Evolutionary conservation across 345 rosid species (phyloP), one percentile per base, ranked within the genome.

Genomic region (Noccaea bulbosa): DNA sequence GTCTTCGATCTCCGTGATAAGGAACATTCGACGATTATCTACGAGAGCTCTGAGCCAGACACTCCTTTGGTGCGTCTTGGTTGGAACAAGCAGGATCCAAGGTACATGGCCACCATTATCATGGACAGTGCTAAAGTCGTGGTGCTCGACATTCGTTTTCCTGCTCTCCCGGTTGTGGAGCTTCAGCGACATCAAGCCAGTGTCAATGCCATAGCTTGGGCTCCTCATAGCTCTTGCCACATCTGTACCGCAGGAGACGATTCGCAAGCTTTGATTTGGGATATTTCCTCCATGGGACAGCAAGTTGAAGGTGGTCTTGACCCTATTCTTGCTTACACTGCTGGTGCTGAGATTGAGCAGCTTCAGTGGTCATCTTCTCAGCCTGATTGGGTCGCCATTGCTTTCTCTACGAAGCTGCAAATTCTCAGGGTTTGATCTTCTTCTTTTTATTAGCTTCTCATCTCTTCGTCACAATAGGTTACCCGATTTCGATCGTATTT

Each of bases 311-410:
- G 98, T 4, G 97, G 98, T 22, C 78, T 91, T 78, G 98, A 93
- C 49, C 98, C 98, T 0, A 93, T 93, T 73, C 83, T 93, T 22
- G 97, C 98, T 0, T 93, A 93, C 48, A 93, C 96, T 0, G 97
- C 98, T 6, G 98, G 98, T 32, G 94, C 97, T 2, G 98, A 93
- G 78, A 91, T 91, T 49, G 97, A 91, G 85, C 98, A 93, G 83
- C 77, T 93, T 58, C 98, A 93, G 63, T 93, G 98, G 97, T 91
- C 97, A 0, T 86, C 97, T 47, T 91, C 97, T 3, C 98, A 93
- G 86, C 96, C 98, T 53, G 98, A 93, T 69, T 93, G 98, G 98
- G 98, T 93, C 57, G 98, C 98, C 5, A 89, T 93, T 48, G 98
- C 96, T 16, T 91, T 93, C 84, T 86, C 97, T 0, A 80, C 87